These are phyloP conservation scores for Naegleria lovaniensis DNA, from an alignment of 208 protist species.

Conservation along the genomic window DNA sequence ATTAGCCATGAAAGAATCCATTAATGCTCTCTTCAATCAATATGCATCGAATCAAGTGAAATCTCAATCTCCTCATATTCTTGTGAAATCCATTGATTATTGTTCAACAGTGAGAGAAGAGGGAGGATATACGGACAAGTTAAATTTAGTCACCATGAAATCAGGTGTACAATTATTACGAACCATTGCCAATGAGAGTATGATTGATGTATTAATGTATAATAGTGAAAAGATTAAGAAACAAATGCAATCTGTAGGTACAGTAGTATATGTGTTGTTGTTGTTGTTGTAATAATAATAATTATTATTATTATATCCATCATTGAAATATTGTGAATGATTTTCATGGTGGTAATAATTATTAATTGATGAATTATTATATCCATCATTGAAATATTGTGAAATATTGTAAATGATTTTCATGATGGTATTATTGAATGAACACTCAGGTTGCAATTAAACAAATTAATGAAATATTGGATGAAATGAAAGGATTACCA, in stretches of 20 bases:
- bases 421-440: too few species aligned
- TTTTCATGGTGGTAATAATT: too few species aligned
- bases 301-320: too few species aligned
- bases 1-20: neutral
- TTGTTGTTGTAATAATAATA: too few species aligned
- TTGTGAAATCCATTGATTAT: slow-evolving; percentile 1
- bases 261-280: too few species aligned
- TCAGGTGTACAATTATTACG: neutral
- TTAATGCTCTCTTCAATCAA: neutral
- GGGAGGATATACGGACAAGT: neutral
- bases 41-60: neutral
- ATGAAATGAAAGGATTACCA: neutral
- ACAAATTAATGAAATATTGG: neutral
- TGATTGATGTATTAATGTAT: slow-evolving; percentile 23
- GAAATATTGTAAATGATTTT: too few species aligned
- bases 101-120: neutral
- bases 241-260: neutral
- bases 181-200: neutral
- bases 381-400: too few species aligned
- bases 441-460: neutral
- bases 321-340: too few species aligned
- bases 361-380: too few species aligned
- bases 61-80: neutral
- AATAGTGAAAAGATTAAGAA: neutral
- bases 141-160: neutral